A percentile compares a stretch with the other conserved stretches of the same genome.
These are phyloP conservation scores for Spencermartinsiella europaea DNA, from an alignment of 805 yeast genomes.

Conservation along the genomic window DNA sequence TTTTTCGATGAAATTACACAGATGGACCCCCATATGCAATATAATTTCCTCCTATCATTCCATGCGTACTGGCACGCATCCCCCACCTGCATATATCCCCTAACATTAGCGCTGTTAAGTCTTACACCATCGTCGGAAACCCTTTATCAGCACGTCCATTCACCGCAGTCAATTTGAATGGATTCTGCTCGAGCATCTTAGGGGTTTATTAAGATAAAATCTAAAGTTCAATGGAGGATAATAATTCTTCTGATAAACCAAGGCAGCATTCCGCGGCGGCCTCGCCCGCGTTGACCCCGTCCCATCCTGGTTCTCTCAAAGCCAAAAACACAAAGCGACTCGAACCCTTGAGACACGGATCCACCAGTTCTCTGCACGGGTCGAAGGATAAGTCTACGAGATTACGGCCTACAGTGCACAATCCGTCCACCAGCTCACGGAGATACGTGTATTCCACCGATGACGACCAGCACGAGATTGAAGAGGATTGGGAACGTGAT, in stretches of 20 bases:
- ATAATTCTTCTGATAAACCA: neutral
- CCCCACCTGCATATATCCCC: too few relatives aligned
- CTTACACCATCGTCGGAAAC: too few relatives aligned
- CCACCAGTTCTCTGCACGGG: neutral
- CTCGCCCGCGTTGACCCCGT: neutral
- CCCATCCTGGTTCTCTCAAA: neutral
- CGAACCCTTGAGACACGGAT: neutral
- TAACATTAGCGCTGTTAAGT: too few relatives aligned
- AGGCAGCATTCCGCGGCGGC: neutral
- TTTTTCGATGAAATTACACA: too few relatives aligned
- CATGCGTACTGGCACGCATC: too few relatives aligned
- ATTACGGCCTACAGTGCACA: neutral
- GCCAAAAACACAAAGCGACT: neutral
- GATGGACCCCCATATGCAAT: too few relatives aligned
- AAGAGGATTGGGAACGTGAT: slow-evolving; percentile 51
- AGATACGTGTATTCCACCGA: slow-evolving; percentile 64
- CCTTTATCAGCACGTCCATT: too few relatives aligned
- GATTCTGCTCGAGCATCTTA: too few relatives aligned
- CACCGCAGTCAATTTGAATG: too few relatives aligned
- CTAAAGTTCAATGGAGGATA: neutral
- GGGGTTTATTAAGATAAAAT: too few relatives aligned
- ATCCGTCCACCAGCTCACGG: slow-evolving; percentile 11
- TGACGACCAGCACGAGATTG: slow-evolving; percentile 71
- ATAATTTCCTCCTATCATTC: too few relatives aligned
- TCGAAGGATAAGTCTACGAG: neutral